Conservation (phyloP, 768 basidiomycete genomes). For the Russula lepida region DNA sequence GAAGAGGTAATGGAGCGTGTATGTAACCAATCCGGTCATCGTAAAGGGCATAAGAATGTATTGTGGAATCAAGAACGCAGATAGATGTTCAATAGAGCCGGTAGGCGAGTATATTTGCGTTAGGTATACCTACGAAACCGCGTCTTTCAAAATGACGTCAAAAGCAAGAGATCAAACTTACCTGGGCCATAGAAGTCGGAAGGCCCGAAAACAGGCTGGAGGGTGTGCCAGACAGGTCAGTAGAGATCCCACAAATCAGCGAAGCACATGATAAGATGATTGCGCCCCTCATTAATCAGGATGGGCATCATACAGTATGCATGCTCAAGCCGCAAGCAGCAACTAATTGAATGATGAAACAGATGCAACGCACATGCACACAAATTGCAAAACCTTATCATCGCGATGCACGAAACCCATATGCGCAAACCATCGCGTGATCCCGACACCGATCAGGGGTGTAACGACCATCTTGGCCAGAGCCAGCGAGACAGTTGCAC, state of each 20-base stretch:
- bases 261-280: no score
- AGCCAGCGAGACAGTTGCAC: conserved; percentile 47
- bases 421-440: conserved; percentile 40
- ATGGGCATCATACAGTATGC: no score
- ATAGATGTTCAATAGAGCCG: conserved; percentile 52
- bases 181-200: conserved; percentile 18
- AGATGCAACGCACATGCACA: conserved; percentile 49
- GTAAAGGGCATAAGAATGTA: conserved; percentile 19
- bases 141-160: background rate
- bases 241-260: conserved; percentile 20
- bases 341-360: conserved; percentile 31
- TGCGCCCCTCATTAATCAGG: no score
- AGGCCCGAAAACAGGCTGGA: conserved; percentile 16
- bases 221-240: conserved; percentile 37
- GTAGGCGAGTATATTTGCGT: conserved; percentile 62
- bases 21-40: conserved; percentile 15
- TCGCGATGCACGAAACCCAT: conserved; percentile 39
- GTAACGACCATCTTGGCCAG: conserved; percentile 46
- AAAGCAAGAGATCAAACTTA: background rate
- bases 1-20: conserved; percentile 18
- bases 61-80: conserved; percentile 54
- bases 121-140: conserved; percentile 40
- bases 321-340: no score
- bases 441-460: conserved; percentile 53
- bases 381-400: conserved; percentile 54